Conservation (phyloP, 2,329 filamentous ascomycete species). For the Dactylellina leptospora region DNA sequence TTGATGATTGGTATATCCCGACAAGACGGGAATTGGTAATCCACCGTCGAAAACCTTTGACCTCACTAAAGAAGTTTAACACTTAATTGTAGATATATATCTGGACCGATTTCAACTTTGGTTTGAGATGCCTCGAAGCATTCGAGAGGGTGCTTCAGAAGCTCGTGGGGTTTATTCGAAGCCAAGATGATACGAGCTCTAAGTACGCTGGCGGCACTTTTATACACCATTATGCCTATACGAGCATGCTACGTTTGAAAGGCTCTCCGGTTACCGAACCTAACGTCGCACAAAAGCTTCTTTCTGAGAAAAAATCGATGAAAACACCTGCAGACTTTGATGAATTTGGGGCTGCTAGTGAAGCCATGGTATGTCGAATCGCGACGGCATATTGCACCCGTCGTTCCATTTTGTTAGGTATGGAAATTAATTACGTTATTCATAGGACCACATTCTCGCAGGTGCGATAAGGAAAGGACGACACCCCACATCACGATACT, state of each 20-base stretch:
- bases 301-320: slow-evolving; percentile 17
- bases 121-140: slow-evolving; percentile 19
- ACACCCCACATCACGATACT: neutral
- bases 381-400: neutral
- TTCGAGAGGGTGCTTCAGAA: slow-evolving; percentile 13
- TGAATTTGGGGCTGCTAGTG: slow-evolving; percentile 48
- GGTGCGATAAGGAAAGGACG: slow-evolving; percentile 25
- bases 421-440: neutral
- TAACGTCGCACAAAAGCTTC: slow-evolving; percentile 36
- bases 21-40: slow-evolving; percentile 31
- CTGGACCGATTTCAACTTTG: slow-evolving; percentile 44
- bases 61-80: neutral
- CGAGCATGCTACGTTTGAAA: slow-evolving; percentile 18
- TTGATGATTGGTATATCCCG: slow-evolving; percentile 37
- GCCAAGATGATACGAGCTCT: neutral
- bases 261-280: neutral
- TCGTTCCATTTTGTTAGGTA: neutral
- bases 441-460: slow-evolving; percentile 54
- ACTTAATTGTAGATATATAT: slow-evolving; percentile 17
- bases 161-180: slow-evolving; percentile 4
- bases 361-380: slow-evolving; percentile 41
- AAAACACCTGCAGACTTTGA: slow-evolving; percentile 21
- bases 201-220: slow-evolving; percentile 25
- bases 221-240: slow-evolving; percentile 42
- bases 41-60: neutral